Evolutionary conservation across 2,329 filamentous ascomycete species (phyloP).

Genomic region (Zymoseptoria crescenta): DNA sequence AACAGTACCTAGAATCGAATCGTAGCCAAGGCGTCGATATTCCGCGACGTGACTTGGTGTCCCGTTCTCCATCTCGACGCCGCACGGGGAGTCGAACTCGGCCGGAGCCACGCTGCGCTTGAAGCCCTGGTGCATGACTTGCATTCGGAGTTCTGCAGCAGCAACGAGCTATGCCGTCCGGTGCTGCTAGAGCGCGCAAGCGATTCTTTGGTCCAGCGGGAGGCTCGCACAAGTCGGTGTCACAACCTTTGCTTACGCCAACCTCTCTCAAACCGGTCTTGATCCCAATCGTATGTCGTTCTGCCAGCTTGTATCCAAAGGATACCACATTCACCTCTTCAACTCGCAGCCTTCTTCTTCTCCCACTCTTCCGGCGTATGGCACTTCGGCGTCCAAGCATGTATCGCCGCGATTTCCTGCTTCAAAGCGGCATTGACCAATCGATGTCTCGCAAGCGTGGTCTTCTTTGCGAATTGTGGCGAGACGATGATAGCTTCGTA

Average conservation of each 20-base stretch:
- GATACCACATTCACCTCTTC: neutral
- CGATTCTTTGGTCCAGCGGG: neutral
- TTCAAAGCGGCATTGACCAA: constrained; percentile 78
- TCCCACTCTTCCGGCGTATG: constrained; percentile 87
- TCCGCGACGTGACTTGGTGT: neutral
- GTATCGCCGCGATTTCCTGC: constrained; percentile 80
- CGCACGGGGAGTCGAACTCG: neutral
- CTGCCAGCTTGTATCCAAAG: neutral
- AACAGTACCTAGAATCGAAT: neutral
- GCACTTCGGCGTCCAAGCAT: constrained; percentile 92
- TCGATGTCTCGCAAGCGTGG: constrained; percentile 73
- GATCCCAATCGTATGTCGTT: neutral
- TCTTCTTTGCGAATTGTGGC: constrained; percentile 46
- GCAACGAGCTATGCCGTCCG: neutral
- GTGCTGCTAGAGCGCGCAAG: neutral
- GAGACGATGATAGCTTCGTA: constrained; percentile 62
- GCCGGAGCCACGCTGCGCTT: too few species aligned
- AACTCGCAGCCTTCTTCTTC: constrained; percentile 45
- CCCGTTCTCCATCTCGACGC: too few species aligned
- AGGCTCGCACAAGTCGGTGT: neutral
- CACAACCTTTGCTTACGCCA: too few species aligned
- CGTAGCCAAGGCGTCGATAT: neutral
- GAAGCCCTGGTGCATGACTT: too few species aligned
- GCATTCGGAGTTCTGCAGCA: too few species aligned
- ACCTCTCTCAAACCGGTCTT: neutral